phyloP scores from a whole-genome alignment of 495 filamentous ascomycete genomes.

The Lentithecium fluviatile region DNA sequence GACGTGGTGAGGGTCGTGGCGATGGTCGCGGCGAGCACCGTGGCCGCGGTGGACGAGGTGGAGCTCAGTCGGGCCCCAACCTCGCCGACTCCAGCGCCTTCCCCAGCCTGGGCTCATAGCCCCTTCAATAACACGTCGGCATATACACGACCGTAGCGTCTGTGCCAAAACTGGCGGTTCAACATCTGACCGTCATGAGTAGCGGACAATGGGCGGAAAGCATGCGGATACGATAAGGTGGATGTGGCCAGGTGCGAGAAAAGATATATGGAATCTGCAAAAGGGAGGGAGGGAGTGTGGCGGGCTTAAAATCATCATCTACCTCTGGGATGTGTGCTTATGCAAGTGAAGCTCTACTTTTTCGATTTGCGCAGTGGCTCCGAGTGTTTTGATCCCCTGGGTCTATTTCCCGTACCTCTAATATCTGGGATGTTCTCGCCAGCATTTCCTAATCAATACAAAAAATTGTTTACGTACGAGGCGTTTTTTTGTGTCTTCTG shows the following conservation, averaged over 20 bases:
- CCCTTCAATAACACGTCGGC: constrained; percentile 8
- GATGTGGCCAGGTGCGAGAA: not conserved
- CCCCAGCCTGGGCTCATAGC: constrained; percentile 62
- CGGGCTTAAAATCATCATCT: not conserved
- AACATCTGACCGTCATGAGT: too few relatives aligned
- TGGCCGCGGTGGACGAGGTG: constrained; percentile 39
- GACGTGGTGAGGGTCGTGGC: constrained; percentile 44
- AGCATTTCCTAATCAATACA: too few relatives aligned
- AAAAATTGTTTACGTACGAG: too few relatives aligned
- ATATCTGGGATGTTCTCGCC: too few relatives aligned
- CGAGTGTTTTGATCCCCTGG: too few relatives aligned
- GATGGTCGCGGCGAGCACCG: constrained; percentile 38
- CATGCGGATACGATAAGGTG: not conserved
- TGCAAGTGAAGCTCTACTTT: too few relatives aligned
- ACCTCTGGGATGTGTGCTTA: too few relatives aligned
- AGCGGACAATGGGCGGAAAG: too few relatives aligned
- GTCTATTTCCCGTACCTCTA: too few relatives aligned
- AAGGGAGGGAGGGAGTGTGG: not conserved
- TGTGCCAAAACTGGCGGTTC: not conserved
- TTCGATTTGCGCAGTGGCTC: too few relatives aligned
- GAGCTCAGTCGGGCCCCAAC: constrained; percentile 48
- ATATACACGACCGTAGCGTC: constrained; percentile 2
- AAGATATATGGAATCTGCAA: constrained; percentile 14
- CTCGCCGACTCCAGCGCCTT: constrained; percentile 67
- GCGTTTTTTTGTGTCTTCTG: too few relatives aligned